These are phyloP conservation scores for Maudiozyma saulgeensis DNA, from an alignment of 805 yeast species.

Conservation along the genomic window DNA sequence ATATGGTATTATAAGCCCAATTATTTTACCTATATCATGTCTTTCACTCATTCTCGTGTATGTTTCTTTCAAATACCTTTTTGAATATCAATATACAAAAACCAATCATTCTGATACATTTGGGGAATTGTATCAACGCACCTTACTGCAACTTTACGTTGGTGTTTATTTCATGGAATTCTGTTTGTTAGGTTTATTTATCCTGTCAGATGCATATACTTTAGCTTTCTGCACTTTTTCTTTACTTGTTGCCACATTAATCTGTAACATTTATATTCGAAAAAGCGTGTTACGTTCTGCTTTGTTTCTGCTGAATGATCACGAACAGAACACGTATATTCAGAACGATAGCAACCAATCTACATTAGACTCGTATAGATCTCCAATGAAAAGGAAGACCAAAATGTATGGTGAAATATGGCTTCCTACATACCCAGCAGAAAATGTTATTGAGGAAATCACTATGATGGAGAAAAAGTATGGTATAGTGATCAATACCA, in stretches of 20 bases:
- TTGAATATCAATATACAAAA: constrained; percentile 46
- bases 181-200: constrained; percentile 67
- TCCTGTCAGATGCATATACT: constrained; percentile 44
- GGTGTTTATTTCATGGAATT: constrained; percentile 78
- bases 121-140: constrained; percentile 65
- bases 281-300: not conserved
- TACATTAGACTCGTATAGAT: not conserved
- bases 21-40: constrained; percentile 52
- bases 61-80: constrained; percentile 61
- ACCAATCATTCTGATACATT: constrained; percentile 50
- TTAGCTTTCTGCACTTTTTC: constrained; percentile 41
- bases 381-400: constrained; percentile 3
- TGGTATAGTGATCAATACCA: constrained; percentile 8
- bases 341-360: not conserved
- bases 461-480: constrained; percentile 7
- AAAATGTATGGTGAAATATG: constrained; percentile 24
- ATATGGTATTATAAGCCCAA: constrained; percentile 71
- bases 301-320: not conserved
- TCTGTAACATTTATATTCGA: constrained; percentile 34
- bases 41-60: constrained; percentile 49
- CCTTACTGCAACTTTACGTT: constrained; percentile 64
- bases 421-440: constrained; percentile 36
- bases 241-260: constrained; percentile 43
- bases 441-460: constrained; percentile 25
- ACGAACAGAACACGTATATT: not conserved